These are phyloP conservation scores for Annulohypoxylon stygium DNA, from an alignment of 495 filamentous ascomycete genomes.

Conservation along the genomic window DNA sequence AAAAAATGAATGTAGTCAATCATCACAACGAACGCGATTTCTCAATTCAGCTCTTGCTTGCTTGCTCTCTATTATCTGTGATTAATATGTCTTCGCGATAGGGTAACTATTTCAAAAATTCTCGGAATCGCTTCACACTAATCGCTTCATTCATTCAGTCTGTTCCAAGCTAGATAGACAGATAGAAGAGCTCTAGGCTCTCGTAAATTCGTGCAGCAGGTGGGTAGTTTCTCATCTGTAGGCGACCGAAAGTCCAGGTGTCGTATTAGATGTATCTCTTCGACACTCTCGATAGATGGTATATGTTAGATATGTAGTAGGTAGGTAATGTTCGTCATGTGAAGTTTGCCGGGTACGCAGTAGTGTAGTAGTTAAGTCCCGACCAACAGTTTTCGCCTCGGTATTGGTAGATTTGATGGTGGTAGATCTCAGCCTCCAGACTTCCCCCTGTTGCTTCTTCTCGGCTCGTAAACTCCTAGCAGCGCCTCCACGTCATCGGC, in stretches of 20 bases:
- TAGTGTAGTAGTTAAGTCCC: constrained; percentile 8
- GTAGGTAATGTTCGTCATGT: constrained; percentile 15
- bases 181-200: constrained; percentile 9
- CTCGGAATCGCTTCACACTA: constrained; percentile 10
- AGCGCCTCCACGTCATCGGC: constrained; percentile 1
- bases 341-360: constrained; percentile 11
- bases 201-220: neutral
- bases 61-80: constrained; percentile 20
- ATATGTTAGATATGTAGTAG: constrained; percentile 17
- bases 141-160: constrained; percentile 32
- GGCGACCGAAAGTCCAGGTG: constrained; percentile 27
- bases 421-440: constrained; percentile 9
- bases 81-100: constrained; percentile 5
- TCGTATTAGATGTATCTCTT: constrained; percentile 20
- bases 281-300: constrained; percentile 26
- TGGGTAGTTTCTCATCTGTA: constrained; percentile 11
- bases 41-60: constrained; percentile 5
- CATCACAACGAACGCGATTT: neutral
- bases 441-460: neutral
- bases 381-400: constrained; percentile 19
- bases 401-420: constrained; percentile 21
- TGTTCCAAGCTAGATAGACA: constrained; percentile 29
- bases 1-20: neutral
- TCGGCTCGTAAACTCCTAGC: constrained; percentile 1
- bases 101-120: constrained; percentile 7